Base-by-base conservation (phyloP, 1,284 basidiomycete species). In the Inonotus hispidus region DNA sequence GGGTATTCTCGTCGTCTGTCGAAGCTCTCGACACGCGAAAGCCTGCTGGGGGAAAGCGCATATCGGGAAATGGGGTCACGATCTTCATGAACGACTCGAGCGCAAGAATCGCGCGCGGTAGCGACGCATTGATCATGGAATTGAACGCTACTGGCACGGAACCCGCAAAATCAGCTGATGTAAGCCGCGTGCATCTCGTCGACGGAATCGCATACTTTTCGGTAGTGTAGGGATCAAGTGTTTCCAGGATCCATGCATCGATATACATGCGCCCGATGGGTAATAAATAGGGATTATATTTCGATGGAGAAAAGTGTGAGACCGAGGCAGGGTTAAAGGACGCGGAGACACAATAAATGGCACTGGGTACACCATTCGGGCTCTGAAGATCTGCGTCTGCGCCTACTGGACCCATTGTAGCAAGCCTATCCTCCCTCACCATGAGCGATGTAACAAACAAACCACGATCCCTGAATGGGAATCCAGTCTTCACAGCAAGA, bases 191-290 rank as follows among this genome's bases (percentile, higher is more conserved):
- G 73, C 93, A 95, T 58, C 91, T 78, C 25, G 96, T 94, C 2
- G 95, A 98, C 0, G 96, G 96, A 50, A 99, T 98, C 14, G 92
- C 85, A 71, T 95, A 96, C 68, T 93, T 95, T 72, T 97, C 94
- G 63, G 90, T 88, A 47, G 93, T 93, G 71, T 99, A 99, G 0
- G 97, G 96, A 71, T 99, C 96, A 49, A 99, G 81, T 1, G 95
- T 98, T 76, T 99, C 95, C 66, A 98, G 74, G 49, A 98, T 88
- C 97, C 97, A 99, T 0, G 92, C 96, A 67, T 98, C 95, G 2
- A 99, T 77, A 64, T 93, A 87, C 49, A 95, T 79, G 21, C 90
- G 85, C 0, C 94, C 95, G 8, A 92, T 76, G 0, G 93, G 92
- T 13, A 95, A 78, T 0, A 65, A 71, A 54, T 84, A 82, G 0